phyloP scores from a whole-genome alignment of 306 rosid genomes.

The Begonia fuchsioides region DNA sequence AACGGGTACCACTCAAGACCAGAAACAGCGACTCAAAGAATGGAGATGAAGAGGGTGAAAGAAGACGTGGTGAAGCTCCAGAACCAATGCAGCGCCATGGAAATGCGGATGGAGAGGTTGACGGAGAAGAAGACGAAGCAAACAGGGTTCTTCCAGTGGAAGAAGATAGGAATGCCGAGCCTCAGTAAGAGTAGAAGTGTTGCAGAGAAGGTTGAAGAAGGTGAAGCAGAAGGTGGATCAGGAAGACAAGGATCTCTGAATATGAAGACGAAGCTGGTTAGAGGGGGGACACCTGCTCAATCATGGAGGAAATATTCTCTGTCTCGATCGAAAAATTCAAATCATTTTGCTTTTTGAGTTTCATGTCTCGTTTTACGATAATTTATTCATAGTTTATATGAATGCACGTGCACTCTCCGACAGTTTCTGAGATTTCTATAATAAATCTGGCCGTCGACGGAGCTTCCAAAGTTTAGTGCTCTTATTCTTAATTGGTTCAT shows the following conservation, averaged over 20 bases:
- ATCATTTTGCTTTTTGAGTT: too few relatives aligned
- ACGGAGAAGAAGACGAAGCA: conserved; percentile 26
- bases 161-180: conserved; percentile 28
- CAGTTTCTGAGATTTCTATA: background rate
- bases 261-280: conserved; percentile 37
- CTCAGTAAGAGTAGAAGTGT: conserved; percentile 16
- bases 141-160: conserved; percentile 55
- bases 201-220: conserved; percentile 16
- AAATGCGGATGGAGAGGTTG: conserved; percentile 52
- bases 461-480: conserved; percentile 28
- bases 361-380: too few relatives aligned
- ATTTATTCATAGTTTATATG: too few relatives aligned
- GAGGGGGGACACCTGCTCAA: conserved; percentile 32
- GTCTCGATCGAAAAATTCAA: conserved; percentile 23
- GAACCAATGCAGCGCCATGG: conserved; percentile 46
- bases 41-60: conserved; percentile 58
- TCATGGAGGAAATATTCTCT: conserved; percentile 49
- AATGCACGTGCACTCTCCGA: background rate
- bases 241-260: conserved; percentile 49
- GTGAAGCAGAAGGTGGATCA: conserved; percentile 20
- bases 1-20: conserved; percentile 48
- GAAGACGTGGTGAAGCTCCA: conserved; percentile 69
- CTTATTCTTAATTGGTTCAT: conserved; percentile 32
- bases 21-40: conserved; percentile 41
- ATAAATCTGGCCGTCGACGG: background rate